Evolutionary conservation across 2,329 filamentous ascomycete genomes (phyloP), one percentile per base, ranked within the genome.

Genomic region (Ceratocystis ficicola): DNA sequence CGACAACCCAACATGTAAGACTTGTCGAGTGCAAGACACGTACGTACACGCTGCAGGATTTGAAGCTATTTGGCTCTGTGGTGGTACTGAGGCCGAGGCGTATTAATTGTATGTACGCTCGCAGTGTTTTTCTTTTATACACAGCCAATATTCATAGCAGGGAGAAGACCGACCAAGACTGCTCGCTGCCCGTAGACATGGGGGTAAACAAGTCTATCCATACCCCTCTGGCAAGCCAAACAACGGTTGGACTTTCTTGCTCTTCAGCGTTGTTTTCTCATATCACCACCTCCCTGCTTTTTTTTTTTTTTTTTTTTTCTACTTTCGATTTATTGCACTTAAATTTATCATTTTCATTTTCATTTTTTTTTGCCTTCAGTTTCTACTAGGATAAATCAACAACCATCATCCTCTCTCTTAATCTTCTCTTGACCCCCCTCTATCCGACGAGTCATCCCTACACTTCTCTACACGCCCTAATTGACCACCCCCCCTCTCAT

Each of bases 241-340:
- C 10, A 41, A 41, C 48, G 48, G 48, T 25, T 25, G 48, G 25
- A 52, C 48, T 28, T 52, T 52, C 48, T 52, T 52, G 20, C 48
- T 48, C 64, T 22, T 65, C 64, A 46, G 6, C 32, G 12, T 25
- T 62, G 32, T 28, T 22, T 44, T 36, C 36, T 20, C 10, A n/a
- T 22, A n/a, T 44, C 22, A 7, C 30, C 59, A n/a, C 30, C 36
- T 64, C 50, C 15, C 15, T 15, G 25, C 36, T 41, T 41, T 3
- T 64, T 41, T n/a, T 20, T 5, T 41, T 25, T 17, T 8, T 65
- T 68, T 4, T 7, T 50, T 55, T 65, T 59, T 52, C 64, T 60
- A 69, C 68, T 63, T 66, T 67, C 57, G 36, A 15, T 41, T 41
- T 41, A 41, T 41, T 41, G 36, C 36, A 10, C 36, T 41, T 41